Evolutionary conservation across 2,329 filamentous ascomycete genomes (phyloP).

Genomic region (Beauveria asiatica): DNA sequence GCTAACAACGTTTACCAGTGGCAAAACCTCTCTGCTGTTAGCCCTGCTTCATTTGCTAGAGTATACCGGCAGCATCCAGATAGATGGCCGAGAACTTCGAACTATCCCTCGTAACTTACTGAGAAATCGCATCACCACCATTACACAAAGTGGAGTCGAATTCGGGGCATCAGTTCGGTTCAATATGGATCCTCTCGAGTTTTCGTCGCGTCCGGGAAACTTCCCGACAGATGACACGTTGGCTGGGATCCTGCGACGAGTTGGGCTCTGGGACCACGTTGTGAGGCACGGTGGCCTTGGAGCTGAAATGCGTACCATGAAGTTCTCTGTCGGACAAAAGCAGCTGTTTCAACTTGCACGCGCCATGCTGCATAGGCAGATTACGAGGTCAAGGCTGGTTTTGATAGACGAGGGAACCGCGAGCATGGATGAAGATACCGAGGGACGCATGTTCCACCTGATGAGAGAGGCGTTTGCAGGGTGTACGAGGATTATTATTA

Average conservation of each 20-base stretch:
- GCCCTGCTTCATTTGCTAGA: neutral
- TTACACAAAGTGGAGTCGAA: neutral
- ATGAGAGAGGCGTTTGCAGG: neutral
- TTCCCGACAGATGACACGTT: neutral
- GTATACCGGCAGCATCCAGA: conserved; percentile 3
- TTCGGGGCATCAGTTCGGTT: neutral
- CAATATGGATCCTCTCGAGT: conserved; percentile 1
- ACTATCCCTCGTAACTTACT: neutral
- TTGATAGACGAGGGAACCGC: neutral
- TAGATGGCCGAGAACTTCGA: neutral
- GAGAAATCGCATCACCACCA: neutral
- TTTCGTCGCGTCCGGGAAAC: neutral
- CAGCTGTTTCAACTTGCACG: conserved; percentile 4
- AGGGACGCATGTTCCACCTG: neutral
- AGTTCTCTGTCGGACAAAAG: neutral
- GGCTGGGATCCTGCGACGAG: neutral
- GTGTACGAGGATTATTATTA: neutral
- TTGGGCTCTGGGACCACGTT: conserved; percentile 1
- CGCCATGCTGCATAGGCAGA: neutral
- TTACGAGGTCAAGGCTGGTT: neutral
- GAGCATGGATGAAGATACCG: neutral
- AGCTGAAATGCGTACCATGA: neutral
- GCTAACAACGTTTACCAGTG: neutral
- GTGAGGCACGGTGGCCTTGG: neutral
- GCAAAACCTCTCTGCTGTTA: neutral